Evolutionary conservation across 768 basidiomycete species (phyloP).

Genomic region (Leucosporidium yakuticum): DNA sequence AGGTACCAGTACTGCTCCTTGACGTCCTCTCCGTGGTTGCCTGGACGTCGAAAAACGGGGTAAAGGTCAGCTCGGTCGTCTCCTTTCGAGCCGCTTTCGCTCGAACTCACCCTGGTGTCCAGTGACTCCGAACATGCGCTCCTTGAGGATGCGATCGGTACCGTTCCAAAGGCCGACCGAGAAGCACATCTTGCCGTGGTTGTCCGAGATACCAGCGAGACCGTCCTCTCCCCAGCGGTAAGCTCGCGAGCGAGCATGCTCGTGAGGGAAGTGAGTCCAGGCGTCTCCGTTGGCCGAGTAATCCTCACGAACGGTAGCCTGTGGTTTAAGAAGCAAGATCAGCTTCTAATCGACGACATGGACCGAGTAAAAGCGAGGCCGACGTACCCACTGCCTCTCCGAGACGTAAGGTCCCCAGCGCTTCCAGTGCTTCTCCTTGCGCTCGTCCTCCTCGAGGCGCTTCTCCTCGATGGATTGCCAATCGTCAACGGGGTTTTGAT

Average conservation of each 20-base stretch:
- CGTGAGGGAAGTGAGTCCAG: slow-evolving; percentile 92
- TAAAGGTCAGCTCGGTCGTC: background rate
- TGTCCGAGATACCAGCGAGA: slow-evolving; percentile 93
- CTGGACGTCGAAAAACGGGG: slow-evolving; percentile 42
- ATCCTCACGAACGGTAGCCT: slow-evolving; percentile 98
- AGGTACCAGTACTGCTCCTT: slow-evolving; percentile 99
- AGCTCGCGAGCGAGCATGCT: slow-evolving; percentile 83
- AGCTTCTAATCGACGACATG: slow-evolving; percentile 7
- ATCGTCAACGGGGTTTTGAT: slow-evolving; percentile 26
- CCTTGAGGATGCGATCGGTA: slow-evolving; percentile 88
- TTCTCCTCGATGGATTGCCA: slow-evolving; percentile 78
- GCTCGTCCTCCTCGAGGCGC: slow-evolving; percentile 72
- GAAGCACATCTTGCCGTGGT: slow-evolving; percentile 89
- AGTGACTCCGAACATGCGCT: slow-evolving; percentile 91
- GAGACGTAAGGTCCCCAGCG: slow-evolving; percentile 97
- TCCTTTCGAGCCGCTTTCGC: background rate
- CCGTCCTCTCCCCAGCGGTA: slow-evolving; percentile 99
- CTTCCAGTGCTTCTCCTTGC: slow-evolving; percentile 87
- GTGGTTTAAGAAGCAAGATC: slow-evolving; percentile 18
- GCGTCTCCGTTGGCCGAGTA: slow-evolving; percentile 83
- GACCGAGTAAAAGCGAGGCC: too few relatives aligned
- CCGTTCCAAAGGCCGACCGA: slow-evolving; percentile 91
- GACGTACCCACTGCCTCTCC: slow-evolving; percentile 87
- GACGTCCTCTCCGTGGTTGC: slow-evolving; percentile 98
- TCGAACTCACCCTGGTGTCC: slow-evolving; percentile 62